Evolutionary conservation across 805 yeast species (phyloP), one percentile per base, ranked within the genome.

Genomic region (Nakazawaea ernobii): DNA sequence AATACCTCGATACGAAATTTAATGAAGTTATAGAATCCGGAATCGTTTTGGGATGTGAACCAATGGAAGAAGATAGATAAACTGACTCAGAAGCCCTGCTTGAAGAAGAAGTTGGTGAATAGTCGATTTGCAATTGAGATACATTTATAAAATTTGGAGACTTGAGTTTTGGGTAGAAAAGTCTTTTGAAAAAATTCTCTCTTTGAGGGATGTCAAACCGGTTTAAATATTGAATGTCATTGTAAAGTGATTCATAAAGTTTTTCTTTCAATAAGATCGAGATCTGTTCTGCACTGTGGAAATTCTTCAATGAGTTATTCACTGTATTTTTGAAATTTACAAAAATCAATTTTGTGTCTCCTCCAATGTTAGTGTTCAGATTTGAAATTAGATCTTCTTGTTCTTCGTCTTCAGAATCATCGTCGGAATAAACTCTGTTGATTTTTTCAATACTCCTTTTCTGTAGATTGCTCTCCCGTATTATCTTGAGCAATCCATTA

Each of bases 331-430:
- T 14, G 42, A 64, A 61, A 46, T 65, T 60, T 11, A 65, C 51
- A 46, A 66, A 61, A 4, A 66, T 39, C 11, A 66, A 45, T 43
- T 65, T 65, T 1, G 68, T 42, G 35, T 53, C 58, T 8, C 62
- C 66, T 9, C 64, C 62, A 1, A 46, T 35, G 1, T 58, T 43
- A 4, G 10, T 14, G 14, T 38, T 39, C 9, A 32, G 42, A 17
- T 20, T 20, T 20, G 24, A 20, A 20, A 5, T 20, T 20, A 13
- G 7, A 10, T 13, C 11, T 43, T 14, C 29, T 6, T 28, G 14
- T 20, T 42, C 35, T 17, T 42, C 39, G 6, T 42, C 43, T 20
- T 42, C 43, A 3, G 32, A 26, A 28, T 46, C 44, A 26, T 41
- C 45, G 20, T 36, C 42, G 2, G 40, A 24, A 30, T 36, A 37